Evolutionary conservation across 2,329 filamentous ascomycete species (phyloP).

Genomic region (Colletotrichum aenigma): DNA sequence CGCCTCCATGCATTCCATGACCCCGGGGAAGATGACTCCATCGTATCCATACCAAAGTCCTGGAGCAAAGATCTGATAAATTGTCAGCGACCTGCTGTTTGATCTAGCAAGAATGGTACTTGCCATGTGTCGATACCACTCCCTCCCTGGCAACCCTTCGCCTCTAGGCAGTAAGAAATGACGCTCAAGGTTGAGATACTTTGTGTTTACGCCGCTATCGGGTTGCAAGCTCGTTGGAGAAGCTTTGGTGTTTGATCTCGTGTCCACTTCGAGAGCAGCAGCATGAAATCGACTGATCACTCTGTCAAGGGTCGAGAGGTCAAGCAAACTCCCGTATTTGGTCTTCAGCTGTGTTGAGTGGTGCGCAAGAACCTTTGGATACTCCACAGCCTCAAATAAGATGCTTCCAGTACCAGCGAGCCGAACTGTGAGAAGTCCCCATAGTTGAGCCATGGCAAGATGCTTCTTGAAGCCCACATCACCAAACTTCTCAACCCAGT

Average conservation of each 20-base stretch:
- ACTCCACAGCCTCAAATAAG: not conserved
- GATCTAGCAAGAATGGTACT: not conserved
- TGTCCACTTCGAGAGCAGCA: not conserved
- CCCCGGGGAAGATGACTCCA: not conserved
- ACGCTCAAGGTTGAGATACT: not conserved
- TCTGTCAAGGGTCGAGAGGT: not conserved
- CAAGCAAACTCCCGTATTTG: not conserved
- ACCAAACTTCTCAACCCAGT: constrained; percentile 75
- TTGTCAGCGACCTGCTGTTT: not conserved
- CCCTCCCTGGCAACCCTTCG: not conserved
- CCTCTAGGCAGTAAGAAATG: not conserved
- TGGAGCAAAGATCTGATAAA: not conserved
- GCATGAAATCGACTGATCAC: not conserved
- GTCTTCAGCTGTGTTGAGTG: not conserved
- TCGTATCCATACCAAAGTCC: not conserved
- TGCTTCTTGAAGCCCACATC: constrained; percentile 62
- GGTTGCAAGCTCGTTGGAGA: not conserved
- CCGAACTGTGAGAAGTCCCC: constrained; percentile 19
- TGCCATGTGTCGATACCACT: not conserved
- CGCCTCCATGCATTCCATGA: not conserved
- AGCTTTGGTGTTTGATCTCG: not conserved
- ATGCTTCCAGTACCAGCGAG: constrained; percentile 8
- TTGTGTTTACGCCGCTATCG: not conserved
- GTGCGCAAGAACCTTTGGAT: not conserved
- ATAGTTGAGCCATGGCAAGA: constrained; percentile 53